Conservation (phyloP, 225 moss, liverwort and hornwort genomes). For the Marchantia polymorpha region DNA sequence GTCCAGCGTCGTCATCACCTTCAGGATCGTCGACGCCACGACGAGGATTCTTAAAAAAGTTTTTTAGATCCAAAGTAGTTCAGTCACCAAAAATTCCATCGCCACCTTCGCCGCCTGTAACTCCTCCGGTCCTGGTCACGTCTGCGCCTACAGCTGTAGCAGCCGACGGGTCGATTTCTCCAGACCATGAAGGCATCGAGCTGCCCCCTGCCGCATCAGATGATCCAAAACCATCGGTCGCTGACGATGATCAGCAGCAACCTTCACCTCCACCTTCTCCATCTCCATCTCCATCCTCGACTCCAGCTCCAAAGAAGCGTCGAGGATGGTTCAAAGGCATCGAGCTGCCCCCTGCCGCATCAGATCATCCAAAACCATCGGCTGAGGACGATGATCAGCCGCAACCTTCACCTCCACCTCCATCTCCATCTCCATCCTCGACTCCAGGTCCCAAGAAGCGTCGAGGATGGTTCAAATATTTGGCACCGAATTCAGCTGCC, state of each 20-base stretch:
- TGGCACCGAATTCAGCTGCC: neutral
- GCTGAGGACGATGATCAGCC: neutral
- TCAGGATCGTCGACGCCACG: neutral
- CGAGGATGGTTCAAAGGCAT: neutral
- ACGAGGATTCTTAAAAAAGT: neutral
- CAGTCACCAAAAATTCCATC: neutral
- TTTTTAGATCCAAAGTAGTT: neutral
- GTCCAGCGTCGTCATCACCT: neutral
- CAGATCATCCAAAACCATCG: neutral
- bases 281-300: neutral
- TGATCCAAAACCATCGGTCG: too few species aligned
- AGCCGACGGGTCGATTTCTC: neutral
- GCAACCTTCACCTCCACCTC: neutral
- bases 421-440: neutral
- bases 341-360: neutral
- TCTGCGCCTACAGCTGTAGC: too few species aligned
- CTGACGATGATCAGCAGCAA: neutral
- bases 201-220: neutral
- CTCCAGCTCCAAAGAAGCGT: neutral
- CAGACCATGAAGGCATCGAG: neutral
- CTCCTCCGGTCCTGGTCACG: too few species aligned
- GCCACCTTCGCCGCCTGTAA: too few species aligned
- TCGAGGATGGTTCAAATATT: neutral
- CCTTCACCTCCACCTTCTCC: neutral
- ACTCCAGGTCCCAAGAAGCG: neutral